phyloP scores from a whole-genome alignment of 768 basidiomycete species.

The Postia placenta region DNA sequence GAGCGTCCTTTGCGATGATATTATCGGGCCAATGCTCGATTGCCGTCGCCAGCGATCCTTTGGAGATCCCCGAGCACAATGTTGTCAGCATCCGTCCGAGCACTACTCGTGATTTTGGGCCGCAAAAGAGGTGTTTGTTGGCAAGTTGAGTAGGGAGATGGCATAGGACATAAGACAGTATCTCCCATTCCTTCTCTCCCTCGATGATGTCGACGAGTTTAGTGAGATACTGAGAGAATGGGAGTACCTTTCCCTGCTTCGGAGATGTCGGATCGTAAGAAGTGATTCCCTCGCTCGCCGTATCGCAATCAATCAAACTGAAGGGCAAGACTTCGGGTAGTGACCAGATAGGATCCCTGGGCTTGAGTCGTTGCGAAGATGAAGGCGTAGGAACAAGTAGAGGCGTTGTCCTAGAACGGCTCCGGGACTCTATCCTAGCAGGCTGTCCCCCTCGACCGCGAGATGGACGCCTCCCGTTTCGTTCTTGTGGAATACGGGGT shows the following conservation, averaged over 20 bases:
- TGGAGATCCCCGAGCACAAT: conserved; percentile 62
- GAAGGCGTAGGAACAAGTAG: conserved; percentile 20
- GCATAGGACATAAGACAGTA: conserved; percentile 86
- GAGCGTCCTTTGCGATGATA: conserved; percentile 74
- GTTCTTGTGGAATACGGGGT: conserved; percentile 42
- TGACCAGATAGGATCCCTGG: conserved; percentile 53
- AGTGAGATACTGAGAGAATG: conserved; percentile 67
- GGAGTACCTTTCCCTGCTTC: conserved; percentile 43
- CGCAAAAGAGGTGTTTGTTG: conserved; percentile 97
- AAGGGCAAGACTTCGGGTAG: conserved; percentile 65
- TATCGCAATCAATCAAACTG: conserved; percentile 43
- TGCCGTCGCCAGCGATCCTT: conserved; percentile 47
- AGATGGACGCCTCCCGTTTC: conserved; percentile 44
- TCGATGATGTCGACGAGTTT: conserved; percentile 61
- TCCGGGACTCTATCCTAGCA: conserved; percentile 46
- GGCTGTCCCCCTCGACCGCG: conserved; percentile 43
- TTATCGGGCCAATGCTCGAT: conserved; percentile 55
- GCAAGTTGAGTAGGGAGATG: conserved; percentile 86
- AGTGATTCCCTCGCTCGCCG: conserved; percentile 59
- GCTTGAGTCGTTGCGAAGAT: conserved; percentile 23
- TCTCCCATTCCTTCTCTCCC: conserved; percentile 83
- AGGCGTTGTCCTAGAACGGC: conserved; percentile 50
- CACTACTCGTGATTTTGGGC: conserved; percentile 64
- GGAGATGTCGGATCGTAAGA: conserved; percentile 54
- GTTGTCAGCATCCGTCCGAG: conserved; percentile 58